Percentiles rank a stretch among this genome's conserved stretches.
These are phyloP conservation scores for Wickerhamomyces ciferrii DNA, from an alignment of 805 yeast genomes.

Conservation along the genomic window DNA sequence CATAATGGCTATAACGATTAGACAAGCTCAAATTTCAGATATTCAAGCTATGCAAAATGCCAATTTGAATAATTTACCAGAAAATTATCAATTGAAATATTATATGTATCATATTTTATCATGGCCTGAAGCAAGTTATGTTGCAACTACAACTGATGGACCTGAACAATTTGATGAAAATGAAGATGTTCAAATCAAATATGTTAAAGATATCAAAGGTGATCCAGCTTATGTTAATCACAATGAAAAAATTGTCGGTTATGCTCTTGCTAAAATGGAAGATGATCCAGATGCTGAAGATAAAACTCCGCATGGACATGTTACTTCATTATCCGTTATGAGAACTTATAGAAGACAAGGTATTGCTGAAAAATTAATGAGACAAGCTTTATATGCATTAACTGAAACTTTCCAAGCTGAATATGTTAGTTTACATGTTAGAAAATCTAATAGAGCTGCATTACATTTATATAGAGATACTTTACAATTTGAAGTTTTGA, in stretches of 20 bases:
- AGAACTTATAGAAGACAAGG: constrained; percentile 95
- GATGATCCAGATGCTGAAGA: constrained; percentile 80
- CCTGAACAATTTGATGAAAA: constrained; percentile 12
- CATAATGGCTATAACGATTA: constrained; percentile 77
- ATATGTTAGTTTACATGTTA: constrained; percentile 86
- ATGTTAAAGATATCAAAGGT: constrained; percentile 31
- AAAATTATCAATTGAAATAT: constrained; percentile 87
- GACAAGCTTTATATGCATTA: constrained; percentile 74
- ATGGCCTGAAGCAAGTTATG: constrained; percentile 98
- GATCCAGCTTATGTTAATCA: constrained; percentile 60
- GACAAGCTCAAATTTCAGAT: constrained; percentile 83
- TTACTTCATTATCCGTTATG: constrained; percentile 92
- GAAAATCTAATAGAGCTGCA: constrained; percentile 92
- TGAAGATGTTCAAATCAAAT: constrained; percentile 8
- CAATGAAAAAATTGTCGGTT: constrained; percentile 88
- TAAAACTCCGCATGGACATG: constrained; percentile 80
- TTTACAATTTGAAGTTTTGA: constrained; percentile 72
- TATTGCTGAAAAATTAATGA: constrained; percentile 85
- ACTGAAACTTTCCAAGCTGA: constrained; percentile 77
- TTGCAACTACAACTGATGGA: constrained; percentile 75
- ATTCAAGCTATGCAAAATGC: constrained; percentile 95
- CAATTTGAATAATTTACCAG: constrained; percentile 87
- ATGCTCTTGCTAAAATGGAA: constrained; percentile 94
- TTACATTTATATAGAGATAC: constrained; percentile 86
- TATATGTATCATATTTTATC: constrained; percentile 90